Evolutionary conservation across 257 asterid genomes (phyloP).

Genomic region (Euphrasia confusa): DNA sequence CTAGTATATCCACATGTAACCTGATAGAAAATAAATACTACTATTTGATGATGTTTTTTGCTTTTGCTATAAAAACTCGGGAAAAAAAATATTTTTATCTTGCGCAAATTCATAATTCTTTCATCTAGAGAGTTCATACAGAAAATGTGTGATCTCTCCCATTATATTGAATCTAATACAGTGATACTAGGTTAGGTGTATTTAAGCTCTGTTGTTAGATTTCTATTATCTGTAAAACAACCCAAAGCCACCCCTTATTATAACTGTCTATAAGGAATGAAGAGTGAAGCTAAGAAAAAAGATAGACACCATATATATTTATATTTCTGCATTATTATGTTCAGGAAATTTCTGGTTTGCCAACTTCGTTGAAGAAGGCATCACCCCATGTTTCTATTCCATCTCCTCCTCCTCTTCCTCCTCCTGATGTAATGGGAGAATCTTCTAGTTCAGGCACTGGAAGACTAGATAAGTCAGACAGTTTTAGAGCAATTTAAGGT

Average conservation of each 20-base stretch:
- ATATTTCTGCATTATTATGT: constrained; percentile 13
- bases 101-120: neutral
- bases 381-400: constrained; percentile 44
- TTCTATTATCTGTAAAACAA: neutral
- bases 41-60: neutral
- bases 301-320: neutral
- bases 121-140: neutral
- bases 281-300: constrained; percentile 1
- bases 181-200: neutral
- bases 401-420: constrained; percentile 37
- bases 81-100: neutral
- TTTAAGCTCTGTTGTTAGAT: neutral
- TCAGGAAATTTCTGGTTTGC: constrained; percentile 86
- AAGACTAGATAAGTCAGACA: constrained; percentile 59
- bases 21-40: neutral
- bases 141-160: neutral
- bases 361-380: constrained; percentile 64
- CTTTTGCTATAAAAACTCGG: neutral
- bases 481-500: constrained; percentile 41
- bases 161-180: neutral
- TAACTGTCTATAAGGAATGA: neutral
- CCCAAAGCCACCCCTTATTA: neutral
- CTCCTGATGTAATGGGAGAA: constrained; percentile 67
- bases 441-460: constrained; percentile 82
- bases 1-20: constrained; percentile 14